A percentile compares a stretch with the other conserved stretches of the same genome.
These are phyloP conservation scores for Lagerstroemia fauriei DNA, from an alignment of 441 rosid species.

Conservation along the genomic window DNA sequence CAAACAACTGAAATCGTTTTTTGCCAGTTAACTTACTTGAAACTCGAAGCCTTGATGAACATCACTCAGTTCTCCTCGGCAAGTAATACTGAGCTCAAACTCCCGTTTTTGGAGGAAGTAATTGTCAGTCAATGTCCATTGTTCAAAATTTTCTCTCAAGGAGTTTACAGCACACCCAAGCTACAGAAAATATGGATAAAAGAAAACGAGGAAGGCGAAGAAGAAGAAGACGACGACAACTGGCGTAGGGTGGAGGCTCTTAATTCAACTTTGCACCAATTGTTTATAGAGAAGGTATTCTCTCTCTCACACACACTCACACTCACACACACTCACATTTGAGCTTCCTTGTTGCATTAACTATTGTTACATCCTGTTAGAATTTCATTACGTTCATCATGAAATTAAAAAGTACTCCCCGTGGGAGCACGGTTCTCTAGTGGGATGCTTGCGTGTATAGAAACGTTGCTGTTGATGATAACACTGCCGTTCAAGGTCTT, in stretches of 20 bases:
- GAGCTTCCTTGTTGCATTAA: not conserved
- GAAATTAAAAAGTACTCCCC: too few relatives aligned
- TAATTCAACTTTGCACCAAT: too few relatives aligned
- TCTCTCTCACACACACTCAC: too few relatives aligned
- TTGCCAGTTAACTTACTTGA: not conserved
- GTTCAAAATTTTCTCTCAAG: constrained; percentile 19
- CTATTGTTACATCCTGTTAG: not conserved
- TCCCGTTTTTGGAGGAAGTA: constrained; percentile 14
- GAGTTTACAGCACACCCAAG: constrained; percentile 11
- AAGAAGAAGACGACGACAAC: too few relatives aligned
- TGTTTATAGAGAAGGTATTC: constrained; percentile 12
- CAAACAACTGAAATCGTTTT: constrained; percentile 1
- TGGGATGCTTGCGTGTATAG: too few relatives aligned
- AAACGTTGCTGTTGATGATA: too few relatives aligned
- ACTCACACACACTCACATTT: too few relatives aligned
- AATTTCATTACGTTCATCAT: too few relatives aligned
- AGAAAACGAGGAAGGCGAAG: too few relatives aligned
- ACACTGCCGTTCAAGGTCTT: too few relatives aligned
- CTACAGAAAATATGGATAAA: not conserved
- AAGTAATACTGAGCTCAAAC: not conserved
- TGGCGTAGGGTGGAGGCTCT: too few relatives aligned
- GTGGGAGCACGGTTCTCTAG: too few relatives aligned
- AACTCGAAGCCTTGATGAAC: not conserved
- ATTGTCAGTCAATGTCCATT: constrained; percentile 11
- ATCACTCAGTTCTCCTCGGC: constrained; percentile 21